A percentile compares a stretch with the other conserved stretches of the same genome.
Evolutionary conservation across 208 protist genomes (phyloP).

Genomic region (Tritrichomonas foetus): DNA sequence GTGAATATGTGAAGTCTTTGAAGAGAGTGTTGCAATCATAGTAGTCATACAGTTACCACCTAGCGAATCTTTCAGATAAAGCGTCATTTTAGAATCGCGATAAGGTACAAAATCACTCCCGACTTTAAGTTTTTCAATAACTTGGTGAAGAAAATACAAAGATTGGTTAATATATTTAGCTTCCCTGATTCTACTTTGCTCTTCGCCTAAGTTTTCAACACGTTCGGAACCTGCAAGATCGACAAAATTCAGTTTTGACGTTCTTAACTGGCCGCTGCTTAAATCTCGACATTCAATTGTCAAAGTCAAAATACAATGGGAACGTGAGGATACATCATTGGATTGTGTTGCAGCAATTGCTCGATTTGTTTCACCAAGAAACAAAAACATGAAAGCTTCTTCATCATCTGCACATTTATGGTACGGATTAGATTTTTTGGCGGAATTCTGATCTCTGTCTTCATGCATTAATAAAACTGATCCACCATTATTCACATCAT

Average conservation of each 20-base stretch:
- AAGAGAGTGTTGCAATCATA: slow-evolving; percentile 58
- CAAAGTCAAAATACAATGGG: slow-evolving; percentile 56
- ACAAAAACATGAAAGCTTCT: slow-evolving; percentile 65
- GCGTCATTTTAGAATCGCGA: slow-evolving; percentile 63
- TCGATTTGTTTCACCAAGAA: slow-evolving; percentile 66
- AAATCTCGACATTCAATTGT: neutral
- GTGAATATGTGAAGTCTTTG: neutral
- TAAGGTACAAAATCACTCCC: slow-evolving; percentile 58
- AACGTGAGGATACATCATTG: slow-evolving; percentile 67
- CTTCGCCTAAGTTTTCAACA: slow-evolving; percentile 62
- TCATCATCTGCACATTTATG: slow-evolving; percentile 46
- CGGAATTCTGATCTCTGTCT: neutral
- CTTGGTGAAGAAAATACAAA: slow-evolving; percentile 70
- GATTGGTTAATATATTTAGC: slow-evolving; percentile 78
- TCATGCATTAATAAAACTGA: neutral
- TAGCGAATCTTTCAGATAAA: slow-evolving; percentile 62
- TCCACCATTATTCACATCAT: neutral
- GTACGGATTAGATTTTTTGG: neutral
- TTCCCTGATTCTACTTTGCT: slow-evolving; percentile 69
- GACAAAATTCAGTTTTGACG: slow-evolving; percentile 68
- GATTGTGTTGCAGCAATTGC: slow-evolving; percentile 64
- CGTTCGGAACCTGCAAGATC: slow-evolving; percentile 82
- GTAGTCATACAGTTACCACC: slow-evolving; percentile 65
- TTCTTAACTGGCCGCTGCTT: neutral
- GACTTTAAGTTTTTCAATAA: slow-evolving; percentile 40